Percentiles rank a stretch among this genome's conserved stretches.
Evolutionary conservation across 2,329 filamentous ascomycete genomes (phyloP).

Genomic region (Chrysoporthe puriensis): DNA sequence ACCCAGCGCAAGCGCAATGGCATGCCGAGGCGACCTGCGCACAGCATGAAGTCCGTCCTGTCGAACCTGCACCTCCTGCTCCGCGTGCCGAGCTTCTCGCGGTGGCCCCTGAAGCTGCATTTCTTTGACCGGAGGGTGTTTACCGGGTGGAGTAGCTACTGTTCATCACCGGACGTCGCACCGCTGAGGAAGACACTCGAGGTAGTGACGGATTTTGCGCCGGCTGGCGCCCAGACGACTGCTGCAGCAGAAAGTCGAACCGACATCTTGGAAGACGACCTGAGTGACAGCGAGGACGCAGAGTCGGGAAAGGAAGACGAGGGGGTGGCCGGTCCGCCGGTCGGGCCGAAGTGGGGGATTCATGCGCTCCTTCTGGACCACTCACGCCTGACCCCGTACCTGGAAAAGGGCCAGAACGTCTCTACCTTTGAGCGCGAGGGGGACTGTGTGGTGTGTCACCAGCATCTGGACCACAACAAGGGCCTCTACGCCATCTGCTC

Average conservation of each 20-base stretch:
- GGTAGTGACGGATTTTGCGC: conserved; percentile 61
- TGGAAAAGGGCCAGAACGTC: conserved; percentile 58
- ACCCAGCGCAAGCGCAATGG: conserved; percentile 56
- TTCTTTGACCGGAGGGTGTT: conserved; percentile 78
- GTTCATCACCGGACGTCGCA: conserved; percentile 48
- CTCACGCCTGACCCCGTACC: conserved; percentile 53
- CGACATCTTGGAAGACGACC: not conserved
- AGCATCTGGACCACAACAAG: conserved; percentile 47
- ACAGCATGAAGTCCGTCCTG: conserved; percentile 69
- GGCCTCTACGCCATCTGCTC: conserved; percentile 63
- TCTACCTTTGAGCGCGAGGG: conserved; percentile 61
- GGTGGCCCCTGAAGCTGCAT: conserved; percentile 81
- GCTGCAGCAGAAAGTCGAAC: not conserved
- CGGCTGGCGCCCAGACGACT: conserved; percentile 25
- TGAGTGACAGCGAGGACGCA: conserved; percentile 14
- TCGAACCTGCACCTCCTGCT: conserved; percentile 83
- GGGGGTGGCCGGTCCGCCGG: conserved; percentile 8
- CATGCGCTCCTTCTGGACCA: conserved; percentile 61
- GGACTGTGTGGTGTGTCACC: conserved; percentile 56
- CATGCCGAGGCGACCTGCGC: conserved; percentile 59
- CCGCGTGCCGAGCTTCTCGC: conserved; percentile 75
- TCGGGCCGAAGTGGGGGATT: conserved; percentile 48
- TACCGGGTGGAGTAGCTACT: conserved; percentile 67
- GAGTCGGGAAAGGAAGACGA: not conserved
- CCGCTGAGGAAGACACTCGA: conserved; percentile 51